Percentiles rank a stretch among this genome's conserved stretches.
Conservation (phyloP, 495 filamentous ascomycete species). For the Pseudomonodictys pantanalensis region DNA sequence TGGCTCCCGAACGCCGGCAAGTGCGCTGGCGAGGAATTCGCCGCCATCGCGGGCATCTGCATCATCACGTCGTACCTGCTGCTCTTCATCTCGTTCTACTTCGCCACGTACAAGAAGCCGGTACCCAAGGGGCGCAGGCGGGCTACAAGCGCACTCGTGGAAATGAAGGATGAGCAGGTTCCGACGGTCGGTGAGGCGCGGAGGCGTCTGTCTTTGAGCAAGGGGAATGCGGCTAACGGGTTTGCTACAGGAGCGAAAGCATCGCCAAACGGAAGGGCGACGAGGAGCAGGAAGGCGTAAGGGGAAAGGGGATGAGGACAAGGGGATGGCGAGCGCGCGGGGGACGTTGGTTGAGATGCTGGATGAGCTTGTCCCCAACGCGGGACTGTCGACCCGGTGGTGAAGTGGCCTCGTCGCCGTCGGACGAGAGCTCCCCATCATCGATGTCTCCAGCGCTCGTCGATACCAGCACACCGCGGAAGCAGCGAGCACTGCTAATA, state of each 20-base stretch:
- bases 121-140: slow-evolving; percentile 40
- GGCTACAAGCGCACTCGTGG: slow-evolving; percentile 42
- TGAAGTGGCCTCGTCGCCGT: no score
- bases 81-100: slow-evolving; percentile 98
- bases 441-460: no score
- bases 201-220: slow-evolving; percentile 35
- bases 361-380: neutral
- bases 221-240: slow-evolving; percentile 21
- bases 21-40: slow-evolving; percentile 97
- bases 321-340: neutral
- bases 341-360: neutral
- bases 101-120: slow-evolving; percentile 90
- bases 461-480: no score
- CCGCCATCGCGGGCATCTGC: slow-evolving; percentile 86
- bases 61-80: slow-evolving; percentile 92
- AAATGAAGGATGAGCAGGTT: slow-evolving; percentile 49
- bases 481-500: neutral
- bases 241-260: slow-evolving; percentile 16
- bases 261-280: slow-evolving; percentile 26
- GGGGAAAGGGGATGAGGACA: neutral
- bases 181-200: slow-evolving; percentile 42
- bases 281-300: slow-evolving; percentile 34
- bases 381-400: no score
- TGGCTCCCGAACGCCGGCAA: slow-evolving; percentile 76
- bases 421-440: no score